These are phyloP conservation scores for Mucor indicus DNA, from an alignment of 371 early-diverging fungal species.

Conservation along the genomic window DNA sequence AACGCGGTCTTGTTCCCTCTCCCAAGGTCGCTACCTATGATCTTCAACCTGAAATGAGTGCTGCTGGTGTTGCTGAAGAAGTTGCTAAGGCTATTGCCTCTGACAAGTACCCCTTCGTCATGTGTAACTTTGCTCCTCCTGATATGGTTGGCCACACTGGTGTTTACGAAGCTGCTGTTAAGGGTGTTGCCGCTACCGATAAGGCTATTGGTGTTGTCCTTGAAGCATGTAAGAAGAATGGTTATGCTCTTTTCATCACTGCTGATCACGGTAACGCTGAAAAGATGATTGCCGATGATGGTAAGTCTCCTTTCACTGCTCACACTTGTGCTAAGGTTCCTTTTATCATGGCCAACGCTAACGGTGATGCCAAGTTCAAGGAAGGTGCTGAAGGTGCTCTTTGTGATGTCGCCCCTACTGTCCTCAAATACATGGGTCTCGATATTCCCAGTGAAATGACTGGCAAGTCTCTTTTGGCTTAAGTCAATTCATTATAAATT, in stretches of 20 bases:
- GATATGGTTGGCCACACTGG: slow-evolving; percentile 99
- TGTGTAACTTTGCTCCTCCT: slow-evolving; percentile 99
- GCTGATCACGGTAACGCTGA: slow-evolving; percentile 99
- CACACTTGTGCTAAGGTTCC: slow-evolving; percentile 96
- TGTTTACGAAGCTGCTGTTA: slow-evolving; percentile 88
- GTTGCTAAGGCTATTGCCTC: slow-evolving; percentile 81
- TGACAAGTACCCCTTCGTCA: slow-evolving; percentile 90
- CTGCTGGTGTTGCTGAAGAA: slow-evolving; percentile 84
- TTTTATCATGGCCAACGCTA: slow-evolving; percentile 77
- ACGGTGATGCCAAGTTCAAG: slow-evolving; percentile 41
- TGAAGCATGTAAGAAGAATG: slow-evolving; percentile 86
- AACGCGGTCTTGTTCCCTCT: slow-evolving; percentile 87
- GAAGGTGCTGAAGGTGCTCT: slow-evolving; percentile 74
- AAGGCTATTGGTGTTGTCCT: slow-evolving; percentile 92
- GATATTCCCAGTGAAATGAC: slow-evolving; percentile 96
- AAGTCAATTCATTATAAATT: neutral
- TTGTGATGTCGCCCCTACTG: slow-evolving; percentile 98
- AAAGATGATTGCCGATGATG: slow-evolving; percentile 93
- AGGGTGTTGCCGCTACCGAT: slow-evolving; percentile 95
- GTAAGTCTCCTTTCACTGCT: slow-evolving; percentile 89
- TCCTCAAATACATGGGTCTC: slow-evolving; percentile 92
- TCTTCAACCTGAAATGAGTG: slow-evolving; percentile 95
- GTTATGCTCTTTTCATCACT: slow-evolving; percentile 94
- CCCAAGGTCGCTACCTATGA: slow-evolving; percentile 99
- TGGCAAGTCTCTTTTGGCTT: slow-evolving; percentile 62